Percentiles rank a stretch among this genome's conserved stretches.
Conservation (phyloP, 495 filamentous ascomycete genomes). For the Barbatosphaeria neglecta region DNA sequence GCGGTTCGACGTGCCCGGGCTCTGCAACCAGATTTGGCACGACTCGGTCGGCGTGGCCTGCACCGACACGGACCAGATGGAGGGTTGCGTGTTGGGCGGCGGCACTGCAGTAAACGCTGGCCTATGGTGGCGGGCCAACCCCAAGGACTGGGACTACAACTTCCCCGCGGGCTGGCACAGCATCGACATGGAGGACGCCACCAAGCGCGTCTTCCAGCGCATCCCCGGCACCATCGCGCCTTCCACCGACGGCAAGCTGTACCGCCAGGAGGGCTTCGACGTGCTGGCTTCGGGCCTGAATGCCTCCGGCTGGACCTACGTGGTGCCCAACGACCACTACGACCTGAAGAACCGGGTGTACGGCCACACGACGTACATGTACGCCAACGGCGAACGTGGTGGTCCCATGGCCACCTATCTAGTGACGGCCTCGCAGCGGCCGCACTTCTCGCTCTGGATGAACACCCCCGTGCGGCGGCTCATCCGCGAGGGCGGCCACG, state of each 20-base stretch:
- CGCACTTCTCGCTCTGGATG: constrained; percentile 57
- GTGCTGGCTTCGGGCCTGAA: constrained; percentile 44
- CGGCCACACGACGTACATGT: constrained; percentile 59
- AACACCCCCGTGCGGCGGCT: constrained; percentile 56
- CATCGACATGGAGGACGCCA: constrained; percentile 45
- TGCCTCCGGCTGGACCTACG: constrained; percentile 47
- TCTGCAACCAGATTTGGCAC: constrained; percentile 58
- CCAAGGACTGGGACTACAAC: constrained; percentile 59
- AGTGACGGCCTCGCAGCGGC: constrained; percentile 43
- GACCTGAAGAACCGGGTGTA: constrained; percentile 56
- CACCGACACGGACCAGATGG: constrained; percentile 58
- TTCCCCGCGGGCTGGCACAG: constrained; percentile 67
- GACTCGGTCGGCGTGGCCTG: constrained; percentile 51
- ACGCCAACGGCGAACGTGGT: constrained; percentile 50
- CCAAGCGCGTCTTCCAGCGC: constrained; percentile 49
- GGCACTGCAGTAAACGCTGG: constrained; percentile 62
- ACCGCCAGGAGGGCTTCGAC: constrained; percentile 55
- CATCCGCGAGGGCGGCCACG: constrained; percentile 45
- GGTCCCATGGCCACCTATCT: constrained; percentile 69
- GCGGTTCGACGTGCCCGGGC: constrained; percentile 63
- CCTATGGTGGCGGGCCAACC: constrained; percentile 38
- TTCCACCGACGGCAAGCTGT: constrained; percentile 55
- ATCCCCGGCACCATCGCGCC: constrained; percentile 61
- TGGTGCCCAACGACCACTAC: constrained; percentile 49
- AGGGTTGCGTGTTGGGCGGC: constrained; percentile 65